Evolutionary conservation across 1,284 basidiomycete genomes (phyloP).

Genomic region (Ceratobasidium sp.): DNA sequence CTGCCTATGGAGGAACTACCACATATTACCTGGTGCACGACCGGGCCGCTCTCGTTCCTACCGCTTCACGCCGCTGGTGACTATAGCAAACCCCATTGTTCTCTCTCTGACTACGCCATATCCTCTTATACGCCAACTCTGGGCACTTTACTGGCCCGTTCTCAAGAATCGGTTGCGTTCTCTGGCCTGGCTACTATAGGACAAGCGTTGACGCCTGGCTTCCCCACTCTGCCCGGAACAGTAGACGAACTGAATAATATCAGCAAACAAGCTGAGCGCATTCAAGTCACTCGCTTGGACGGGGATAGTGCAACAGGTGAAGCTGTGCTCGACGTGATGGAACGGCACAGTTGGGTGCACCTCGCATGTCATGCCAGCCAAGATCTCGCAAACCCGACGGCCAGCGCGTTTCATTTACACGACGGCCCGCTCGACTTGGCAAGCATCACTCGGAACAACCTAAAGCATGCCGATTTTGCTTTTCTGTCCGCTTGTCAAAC

Average conservation of each 20-base stretch:
- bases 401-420: background rate
- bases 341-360: conserved; percentile 25
- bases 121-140: conserved; percentile 54
- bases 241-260: background rate
- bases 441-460: background rate
- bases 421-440: background rate
- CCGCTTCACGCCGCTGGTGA: conserved; percentile 57
- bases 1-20: conserved; percentile 34
- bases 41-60: conserved; percentile 55
- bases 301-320: background rate
- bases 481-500: conserved; percentile 45
- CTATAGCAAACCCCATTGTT: background rate
- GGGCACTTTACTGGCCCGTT: background rate
- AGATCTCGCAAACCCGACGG: background rate
- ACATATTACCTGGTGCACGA: conserved; percentile 56
- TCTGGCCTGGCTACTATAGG: background rate
- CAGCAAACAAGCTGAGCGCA: background rate
- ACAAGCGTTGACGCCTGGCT: background rate
- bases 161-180: too few relatives aligned
- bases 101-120: conserved; percentile 49
- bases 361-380: conserved; percentile 22
- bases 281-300: background rate
- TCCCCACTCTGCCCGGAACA: background rate
- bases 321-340: conserved; percentile 7
- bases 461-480: conserved; percentile 14